A percentile compares a stretch with the other conserved stretches of the same genome.
These are phyloP conservation scores for Neoboletus magnificus DNA, from an alignment of 768 basidiomycete species.

Conservation along the genomic window DNA sequence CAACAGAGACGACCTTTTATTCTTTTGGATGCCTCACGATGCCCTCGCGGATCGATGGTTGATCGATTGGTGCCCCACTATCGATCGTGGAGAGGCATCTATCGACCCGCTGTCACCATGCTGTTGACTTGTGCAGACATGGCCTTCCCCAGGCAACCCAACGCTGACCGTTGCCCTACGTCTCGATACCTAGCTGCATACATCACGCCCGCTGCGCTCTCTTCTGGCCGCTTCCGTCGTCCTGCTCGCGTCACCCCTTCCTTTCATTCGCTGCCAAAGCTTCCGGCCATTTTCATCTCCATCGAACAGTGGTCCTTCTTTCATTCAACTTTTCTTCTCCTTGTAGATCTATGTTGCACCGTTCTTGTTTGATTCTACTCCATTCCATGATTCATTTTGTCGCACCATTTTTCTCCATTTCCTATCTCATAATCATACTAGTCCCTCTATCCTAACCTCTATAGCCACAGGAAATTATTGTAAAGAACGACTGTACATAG, in stretches of 20 bases:
- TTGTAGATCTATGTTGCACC: constrained; percentile 12
- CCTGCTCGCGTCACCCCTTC: neutral
- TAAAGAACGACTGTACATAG: constrained; percentile 10
- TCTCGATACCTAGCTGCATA: neutral
- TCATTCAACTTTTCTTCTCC: neutral
- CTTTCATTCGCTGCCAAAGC: neutral
- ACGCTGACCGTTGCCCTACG: neutral
- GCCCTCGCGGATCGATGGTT: constrained; percentile 15
- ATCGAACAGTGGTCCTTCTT: too few relatives aligned
- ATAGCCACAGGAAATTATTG: neutral
- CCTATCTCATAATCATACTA: constrained; percentile 2
- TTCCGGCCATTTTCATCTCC: neutral
- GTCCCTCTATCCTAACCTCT: neutral
- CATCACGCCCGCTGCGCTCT: neutral
- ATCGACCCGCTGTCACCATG: neutral
- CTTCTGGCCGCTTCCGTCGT: neutral
- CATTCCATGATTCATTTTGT: neutral
- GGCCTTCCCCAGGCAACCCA: neutral
- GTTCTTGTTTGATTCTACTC: neutral
- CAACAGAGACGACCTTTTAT: neutral
- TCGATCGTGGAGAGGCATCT: neutral
- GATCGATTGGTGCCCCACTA: constrained; percentile 13
- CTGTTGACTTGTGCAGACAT: neutral
- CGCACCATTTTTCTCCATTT: constrained; percentile 14
- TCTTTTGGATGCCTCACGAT: constrained; percentile 6